Evolutionary conservation across 768 basidiomycete species (phyloP), one percentile per base, ranked within the genome.

Genomic region (Termitomyces sp.): DNA sequence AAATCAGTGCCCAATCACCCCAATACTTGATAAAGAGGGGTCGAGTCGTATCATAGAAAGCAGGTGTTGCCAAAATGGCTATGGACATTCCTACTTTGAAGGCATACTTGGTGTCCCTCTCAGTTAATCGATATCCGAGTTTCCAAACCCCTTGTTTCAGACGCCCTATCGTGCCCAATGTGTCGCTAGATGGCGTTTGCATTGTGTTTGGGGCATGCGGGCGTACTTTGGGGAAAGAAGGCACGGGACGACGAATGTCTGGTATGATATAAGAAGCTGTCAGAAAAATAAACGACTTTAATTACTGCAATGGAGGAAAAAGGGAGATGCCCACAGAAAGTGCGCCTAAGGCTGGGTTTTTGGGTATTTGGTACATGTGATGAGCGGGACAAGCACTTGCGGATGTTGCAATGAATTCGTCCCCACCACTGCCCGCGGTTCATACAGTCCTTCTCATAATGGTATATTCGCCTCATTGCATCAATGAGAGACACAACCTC

Each of bases 1-100:
- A 94, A 54, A 98, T 91, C 66, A 99, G 74, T 1, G 94, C 94
- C 96, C 96, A 99, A 73, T 98, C 94, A 36, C 95, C 95, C 64
- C 86, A 82, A 64, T 88, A 94, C 48, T 86, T 81, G 44, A 91
- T 76, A 66, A 97, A 98, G 4, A 84, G 70, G 5, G 86, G 87
- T 26, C 94, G 77, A 1, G 90, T 94, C 18, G 70, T 60, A 54
- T 90, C 88, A 58, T 91, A 86, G 71, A 96, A 98, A 0, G 95
- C 95, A 2, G 95, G 94, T 0, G 88, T 80, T 0, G 94, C 88
- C 4, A 98, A 76, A 26, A 97, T 71, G 0, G 91, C 89, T 44
- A 86, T 85, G 1, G 89, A 90, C 75, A 92, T 84, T 22, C 89
- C 93, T 8, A 85, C 87, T 71, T 96, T 96, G 72, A 96, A 76